Base-by-base conservation (phyloP, 805 yeast genomes). In the Yamadazyma olivae region DNA sequence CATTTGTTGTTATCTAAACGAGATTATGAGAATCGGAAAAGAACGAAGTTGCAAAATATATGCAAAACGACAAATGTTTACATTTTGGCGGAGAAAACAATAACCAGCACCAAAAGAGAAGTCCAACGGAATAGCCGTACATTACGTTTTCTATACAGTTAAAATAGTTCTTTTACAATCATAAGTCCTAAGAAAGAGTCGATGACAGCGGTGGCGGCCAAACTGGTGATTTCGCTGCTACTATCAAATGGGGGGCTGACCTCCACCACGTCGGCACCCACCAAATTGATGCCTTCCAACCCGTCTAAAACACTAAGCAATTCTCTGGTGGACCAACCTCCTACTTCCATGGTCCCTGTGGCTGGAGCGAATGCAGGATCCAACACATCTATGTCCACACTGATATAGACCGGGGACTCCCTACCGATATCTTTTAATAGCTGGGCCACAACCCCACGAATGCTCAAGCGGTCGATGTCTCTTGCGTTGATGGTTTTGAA, bases 401-500 rank as follows among this genome's bases (percentile, higher is more conserved):
- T 40, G 7, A 55, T 55, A 35, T 55, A 55, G 6, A 49, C 46
- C 1, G 74, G 74, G 12, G 51, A 42, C 22, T 51, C 51, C 4
- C 17, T 30, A 2, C 70, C 70, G 0, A 72, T 64, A 2, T 54
- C 41, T 33, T 57, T 64, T 17, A 75, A 53, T 14, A 47, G 49
- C 10, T 51, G 44, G 9, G 31, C 22, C 6, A 68, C 59, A n/a
- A 74, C 62, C 1, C 64, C 68, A 5, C 50, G 36, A 5, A 53
- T 46, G 0, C 76, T 75, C 7, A 62, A 27, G 2, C 40, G 47
- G 45, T 75, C 79, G 17, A 75, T 54, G 35, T 74, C 78, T 27
- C 69, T 57, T 2, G 79, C 75, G 2, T 71, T 61, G 22, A 69
- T 63, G 25, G 61, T 59, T 17, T 57, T 48, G 43, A 74, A 75